phyloP scores from a whole-genome alignment of 2,329 filamentous ascomycete genomes.

The Cladophialophora chaetospira region DNA sequence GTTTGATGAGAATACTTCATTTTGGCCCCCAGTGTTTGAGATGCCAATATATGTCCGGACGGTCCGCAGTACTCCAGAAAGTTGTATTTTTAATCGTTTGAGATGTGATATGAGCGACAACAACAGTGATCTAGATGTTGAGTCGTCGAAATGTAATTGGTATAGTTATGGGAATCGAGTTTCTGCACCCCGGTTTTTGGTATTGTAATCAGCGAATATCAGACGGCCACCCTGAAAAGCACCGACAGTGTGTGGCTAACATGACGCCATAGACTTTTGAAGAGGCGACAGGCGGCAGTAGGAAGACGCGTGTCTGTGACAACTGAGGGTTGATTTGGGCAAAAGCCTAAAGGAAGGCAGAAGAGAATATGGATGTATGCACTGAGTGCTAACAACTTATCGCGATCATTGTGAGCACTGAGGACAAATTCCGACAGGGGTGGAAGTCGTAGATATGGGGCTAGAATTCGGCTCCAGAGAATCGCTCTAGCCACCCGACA shows the following conservation, averaged over 20 bases:
- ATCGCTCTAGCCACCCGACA: neutral
- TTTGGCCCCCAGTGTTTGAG: neutral
- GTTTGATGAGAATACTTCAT: constrained; percentile 27
- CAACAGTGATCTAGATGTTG: too few species aligned
- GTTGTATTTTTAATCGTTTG: neutral
- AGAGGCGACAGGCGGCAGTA: constrained; percentile 1
- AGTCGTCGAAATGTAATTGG: too few species aligned
- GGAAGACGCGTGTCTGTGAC: neutral
- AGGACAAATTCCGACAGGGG: constrained; percentile 9
- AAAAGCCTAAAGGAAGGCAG: neutral
- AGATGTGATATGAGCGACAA: neutral
- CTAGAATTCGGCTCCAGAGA: constrained; percentile 1
- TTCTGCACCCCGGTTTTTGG: neutral
- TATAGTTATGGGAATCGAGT: constrained; percentile 1
- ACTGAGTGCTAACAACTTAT: constrained; percentile 6
- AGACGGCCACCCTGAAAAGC: constrained; percentile 12
- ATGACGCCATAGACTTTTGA: constrained; percentile 30
- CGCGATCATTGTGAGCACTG: neutral
- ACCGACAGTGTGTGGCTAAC: constrained; percentile 17
- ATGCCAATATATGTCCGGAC: neutral
- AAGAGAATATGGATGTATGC: neutral
- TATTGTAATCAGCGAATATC: constrained; percentile 13
- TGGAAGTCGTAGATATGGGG: neutral
- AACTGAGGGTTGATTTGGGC: neutral
- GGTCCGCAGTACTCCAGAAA: neutral